Base-by-base conservation (phyloP, 164 flowering plant species). In the Kingdonia uniflora region DNA sequence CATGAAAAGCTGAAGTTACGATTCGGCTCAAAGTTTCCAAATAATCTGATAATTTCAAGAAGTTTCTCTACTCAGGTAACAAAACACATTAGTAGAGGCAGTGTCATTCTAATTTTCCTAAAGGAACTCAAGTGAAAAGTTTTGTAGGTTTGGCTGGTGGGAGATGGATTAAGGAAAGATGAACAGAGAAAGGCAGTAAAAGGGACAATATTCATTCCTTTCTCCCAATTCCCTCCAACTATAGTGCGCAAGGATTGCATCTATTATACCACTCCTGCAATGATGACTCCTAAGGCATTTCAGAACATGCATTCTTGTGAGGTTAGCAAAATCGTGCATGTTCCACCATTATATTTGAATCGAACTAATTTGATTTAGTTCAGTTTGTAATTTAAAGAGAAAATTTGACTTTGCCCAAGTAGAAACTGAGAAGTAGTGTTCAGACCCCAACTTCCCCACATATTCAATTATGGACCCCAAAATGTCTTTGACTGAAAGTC, bases 231-330 rank as follows among this genome's bases (percentile, higher is more conserved):
- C 25, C 82, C 80, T 14, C 68, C 64, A 6, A 60, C 50, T 52
- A 68, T 58, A 63, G 1, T 58, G 14, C 76, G 89, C 23, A 67
- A 60, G 22, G 82, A 85, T 55, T 77, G 89, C 64, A 49, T 56
- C 42, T 85, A 82, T 69, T 58, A 72, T 52, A 16, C 17, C 49
- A 80, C 87, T 14, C 95, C 89, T 0, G 80, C 89, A 8, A 59
- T 85, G 76, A 2, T 57, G 19, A 47, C 66, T 47, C 95, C 89
- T 8, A 55, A 57, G 16, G 62, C 70, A 40, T 58, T 79, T 0
- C 67, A 76, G 35, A 80, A 82, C 20, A 33, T 85, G 23, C 74
- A 85, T 56, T 64, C 87, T 19, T 85, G 95, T 57, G 95, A 82
- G 95, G 95, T 85, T 42, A 63, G 61, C 54, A 8, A 17, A 0